These are phyloP conservation scores for Nakazawaea wickerhamii DNA, from an alignment of 805 yeast species.

Conservation along the genomic window DNA sequence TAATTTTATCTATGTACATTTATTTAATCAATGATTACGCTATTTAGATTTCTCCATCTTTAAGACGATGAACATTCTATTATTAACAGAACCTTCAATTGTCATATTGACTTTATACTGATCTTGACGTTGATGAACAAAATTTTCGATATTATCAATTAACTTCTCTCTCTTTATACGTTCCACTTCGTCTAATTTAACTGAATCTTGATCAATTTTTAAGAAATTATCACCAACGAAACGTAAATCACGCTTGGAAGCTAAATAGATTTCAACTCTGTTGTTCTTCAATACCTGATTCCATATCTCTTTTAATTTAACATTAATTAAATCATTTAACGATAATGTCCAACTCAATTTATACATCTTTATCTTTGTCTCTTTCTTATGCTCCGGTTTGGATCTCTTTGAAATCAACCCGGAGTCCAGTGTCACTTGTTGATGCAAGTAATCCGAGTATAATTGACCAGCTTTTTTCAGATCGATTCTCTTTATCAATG, in stretches of 20 bases:
- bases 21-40: background rate
- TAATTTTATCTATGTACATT: background rate
- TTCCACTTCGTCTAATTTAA: slow-evolving; percentile 4
- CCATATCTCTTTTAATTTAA: slow-evolving; percentile 10
- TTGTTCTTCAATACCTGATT: slow-evolving; percentile 1
- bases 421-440: slow-evolving; percentile 4
- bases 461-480: slow-evolving; percentile 5
- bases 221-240: slow-evolving; percentile 4
- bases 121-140: background rate
- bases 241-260: slow-evolving; percentile 1
- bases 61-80: background rate
- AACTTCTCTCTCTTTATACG: slow-evolving; percentile 10
- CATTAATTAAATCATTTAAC: slow-evolving; percentile 10
- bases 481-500: slow-evolving; percentile 3
- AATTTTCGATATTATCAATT: background rate
- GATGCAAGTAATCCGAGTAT: slow-evolving; percentile 10
- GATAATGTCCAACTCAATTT: slow-evolving; percentile 12
- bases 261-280: slow-evolving; percentile 8
- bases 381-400: background rate
- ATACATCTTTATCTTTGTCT: background rate
- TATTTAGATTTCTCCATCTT: slow-evolving; percentile 1
- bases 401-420: background rate
- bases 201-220: background rate
- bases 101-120: background rate
- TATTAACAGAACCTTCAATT: background rate